Evolutionary conservation across 345 rosid species (phyloP).

Genomic region (Eucalyptus lansdowneana): DNA sequence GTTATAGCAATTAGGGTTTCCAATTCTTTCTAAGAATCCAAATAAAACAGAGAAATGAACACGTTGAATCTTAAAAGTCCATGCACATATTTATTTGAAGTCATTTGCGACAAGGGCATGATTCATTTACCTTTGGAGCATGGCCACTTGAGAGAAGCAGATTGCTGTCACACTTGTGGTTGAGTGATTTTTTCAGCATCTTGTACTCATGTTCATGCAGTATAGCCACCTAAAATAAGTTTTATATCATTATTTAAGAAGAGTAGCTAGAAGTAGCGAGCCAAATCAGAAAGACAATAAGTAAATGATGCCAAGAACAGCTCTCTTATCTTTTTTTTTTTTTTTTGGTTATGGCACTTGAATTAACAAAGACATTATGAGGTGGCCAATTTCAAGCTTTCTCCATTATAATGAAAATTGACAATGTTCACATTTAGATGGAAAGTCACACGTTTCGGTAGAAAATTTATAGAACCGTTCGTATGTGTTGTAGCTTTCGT

Average conservation of each 20-base stretch:
- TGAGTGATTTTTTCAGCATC: conserved; percentile 20
- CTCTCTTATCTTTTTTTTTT: neutral
- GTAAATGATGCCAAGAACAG: neutral
- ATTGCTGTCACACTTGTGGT: neutral
- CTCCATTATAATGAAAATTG: neutral
- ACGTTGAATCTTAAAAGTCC: neutral
- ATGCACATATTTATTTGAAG: neutral
- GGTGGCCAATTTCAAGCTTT: neutral
- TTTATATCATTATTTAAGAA: neutral
- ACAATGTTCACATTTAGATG: neutral
- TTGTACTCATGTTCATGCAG: conserved; percentile 19
- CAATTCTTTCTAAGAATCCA: neutral
- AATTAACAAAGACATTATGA: neutral
- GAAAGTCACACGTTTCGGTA: neutral
- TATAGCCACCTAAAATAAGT: conserved; percentile 22
- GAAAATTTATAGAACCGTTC: neutral
- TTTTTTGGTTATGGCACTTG: neutral
- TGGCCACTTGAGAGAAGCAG: conserved; percentile 15
- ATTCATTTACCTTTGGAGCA: conserved; percentile 20
- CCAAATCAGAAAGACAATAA: neutral
- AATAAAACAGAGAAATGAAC: neutral
- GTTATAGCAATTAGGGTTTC: neutral
- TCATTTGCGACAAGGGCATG: neutral
- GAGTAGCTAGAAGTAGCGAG: neutral
- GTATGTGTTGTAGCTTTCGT: neutral